Conservation (phyloP, 495 filamentous ascomycete species). For the Zalerion maritima region DNA sequence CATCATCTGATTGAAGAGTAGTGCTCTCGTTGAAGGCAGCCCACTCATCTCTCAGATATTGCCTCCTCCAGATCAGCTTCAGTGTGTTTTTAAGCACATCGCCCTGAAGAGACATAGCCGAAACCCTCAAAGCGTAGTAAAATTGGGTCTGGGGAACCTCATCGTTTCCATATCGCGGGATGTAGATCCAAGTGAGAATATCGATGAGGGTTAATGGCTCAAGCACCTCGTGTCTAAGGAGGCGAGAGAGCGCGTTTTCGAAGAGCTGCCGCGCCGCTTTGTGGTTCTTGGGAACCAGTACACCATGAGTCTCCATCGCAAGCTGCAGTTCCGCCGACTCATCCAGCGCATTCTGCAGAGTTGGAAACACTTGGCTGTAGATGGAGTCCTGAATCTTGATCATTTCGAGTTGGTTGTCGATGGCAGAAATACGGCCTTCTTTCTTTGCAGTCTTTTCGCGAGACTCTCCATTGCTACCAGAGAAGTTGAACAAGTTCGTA, state of each 20-base stretch:
- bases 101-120: conserved; percentile 39
- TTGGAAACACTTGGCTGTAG: conserved; percentile 37
- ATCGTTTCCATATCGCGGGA: conserved; percentile 24
- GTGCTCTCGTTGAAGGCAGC: conserved; percentile 39
- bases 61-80: conserved; percentile 72
- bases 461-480: conserved; percentile 10
- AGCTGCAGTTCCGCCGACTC: conserved; percentile 59
- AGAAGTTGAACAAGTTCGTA: conserved; percentile 9
- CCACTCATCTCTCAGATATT: conserved; percentile 70
- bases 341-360: conserved; percentile 56
- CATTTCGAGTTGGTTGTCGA: conserved; percentile 48
- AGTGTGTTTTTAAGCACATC: conserved; percentile 41
- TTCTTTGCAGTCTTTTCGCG: conserved; percentile 15
- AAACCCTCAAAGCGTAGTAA: conserved; percentile 53
- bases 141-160: conserved; percentile 40
- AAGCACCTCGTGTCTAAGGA: conserved; percentile 55
- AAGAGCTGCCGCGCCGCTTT: conserved; percentile 52
- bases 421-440: conserved; percentile 22
- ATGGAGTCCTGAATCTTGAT: conserved; percentile 63
- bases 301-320: conserved; percentile 52
- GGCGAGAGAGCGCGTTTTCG: conserved; percentile 42
- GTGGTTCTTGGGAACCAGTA: conserved; percentile 37
- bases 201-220: conserved; percentile 58
- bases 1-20: conserved; percentile 33
- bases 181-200: conserved; percentile 58